Evolutionary conservation across 139 green algal species (phyloP).

Genomic region (Diplosphaera chodatii): DNA sequence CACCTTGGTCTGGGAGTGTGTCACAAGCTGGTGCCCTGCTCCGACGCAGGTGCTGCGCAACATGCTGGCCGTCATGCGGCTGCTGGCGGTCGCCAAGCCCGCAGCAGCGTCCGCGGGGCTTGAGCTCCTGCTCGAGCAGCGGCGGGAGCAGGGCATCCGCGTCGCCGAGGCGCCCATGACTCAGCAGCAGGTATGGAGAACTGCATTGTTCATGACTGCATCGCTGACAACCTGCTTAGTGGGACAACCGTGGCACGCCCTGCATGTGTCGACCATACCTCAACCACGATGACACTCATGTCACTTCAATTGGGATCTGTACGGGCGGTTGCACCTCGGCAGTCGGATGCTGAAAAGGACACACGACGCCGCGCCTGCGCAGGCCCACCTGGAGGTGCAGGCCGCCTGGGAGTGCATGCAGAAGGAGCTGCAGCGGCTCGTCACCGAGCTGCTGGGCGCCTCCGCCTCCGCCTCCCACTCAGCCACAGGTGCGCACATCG

Average conservation of each 20-base stretch:
- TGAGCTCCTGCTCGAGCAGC: constrained; percentile 30
- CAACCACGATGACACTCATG: too few relatives aligned
- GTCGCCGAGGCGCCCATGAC: not conserved
- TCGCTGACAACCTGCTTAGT: too few relatives aligned
- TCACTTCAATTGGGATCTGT: too few relatives aligned
- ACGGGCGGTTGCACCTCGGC: too few relatives aligned
- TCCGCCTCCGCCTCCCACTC: not conserved
- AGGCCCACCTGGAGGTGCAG: constrained; percentile 18
- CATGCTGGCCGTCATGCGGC: constrained; percentile 20
- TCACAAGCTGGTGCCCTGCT: too few relatives aligned
- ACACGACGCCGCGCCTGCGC: not conserved
- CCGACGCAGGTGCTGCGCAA: constrained; percentile 16
- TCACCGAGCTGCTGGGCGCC: constrained; percentile 31
- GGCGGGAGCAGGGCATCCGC: not conserved
- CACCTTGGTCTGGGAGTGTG: too few relatives aligned
- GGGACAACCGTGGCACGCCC: too few relatives aligned
- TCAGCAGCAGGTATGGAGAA: not conserved
- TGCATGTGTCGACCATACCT: too few relatives aligned
- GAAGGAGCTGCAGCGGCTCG: constrained; percentile 33
- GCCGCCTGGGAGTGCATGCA: constrained; percentile 44
- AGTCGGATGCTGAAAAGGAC: too few relatives aligned
- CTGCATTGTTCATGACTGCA: too few relatives aligned
- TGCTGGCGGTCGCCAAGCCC: constrained; percentile 18
- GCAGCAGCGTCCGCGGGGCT: constrained; percentile 32
- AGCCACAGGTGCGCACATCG: not conserved